Evolutionary conservation across 345 rosid species (phyloP).

Genomic region (Erucastrum elatum): DNA sequence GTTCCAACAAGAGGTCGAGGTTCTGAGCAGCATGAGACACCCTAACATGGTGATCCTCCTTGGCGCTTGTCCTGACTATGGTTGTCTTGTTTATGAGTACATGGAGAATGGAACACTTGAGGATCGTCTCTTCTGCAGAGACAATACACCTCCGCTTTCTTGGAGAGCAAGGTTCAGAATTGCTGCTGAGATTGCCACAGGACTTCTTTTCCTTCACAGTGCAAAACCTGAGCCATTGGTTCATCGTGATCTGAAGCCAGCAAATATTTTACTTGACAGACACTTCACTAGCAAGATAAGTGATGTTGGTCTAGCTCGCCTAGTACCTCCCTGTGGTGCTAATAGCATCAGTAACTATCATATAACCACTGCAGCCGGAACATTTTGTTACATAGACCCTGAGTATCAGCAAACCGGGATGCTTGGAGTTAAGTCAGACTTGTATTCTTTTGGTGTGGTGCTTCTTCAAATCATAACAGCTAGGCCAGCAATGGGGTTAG

Average conservation of each 20-base stretch:
- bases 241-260: constrained; percentile 1
- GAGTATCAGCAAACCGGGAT: constrained; percentile 85
- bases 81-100: not conserved
- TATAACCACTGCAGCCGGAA: constrained; percentile 78
- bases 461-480: constrained; percentile 75
- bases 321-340: not conserved
- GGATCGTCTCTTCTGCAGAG: not conserved
- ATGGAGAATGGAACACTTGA: not conserved
- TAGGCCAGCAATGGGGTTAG: constrained; percentile 63
- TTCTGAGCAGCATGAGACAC: not conserved
- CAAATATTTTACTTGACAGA: not conserved
- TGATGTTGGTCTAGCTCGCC: not conserved
- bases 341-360: constrained; percentile 34
- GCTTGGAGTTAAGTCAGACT: constrained; percentile 69
- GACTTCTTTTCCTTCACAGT: not conserved
- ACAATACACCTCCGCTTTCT: not conserved
- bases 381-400: constrained; percentile 82
- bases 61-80: not conserved
- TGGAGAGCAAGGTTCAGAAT: not conserved
- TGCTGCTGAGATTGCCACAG: not conserved
- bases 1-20: not conserved
- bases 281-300: not conserved
- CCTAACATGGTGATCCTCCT: constrained; percentile 2
- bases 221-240: not conserved
- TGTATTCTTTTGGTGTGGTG: constrained; percentile 74